phyloP scores from a whole-genome alignment of 768 basidiomycete species.

The Mycena metata region DNA sequence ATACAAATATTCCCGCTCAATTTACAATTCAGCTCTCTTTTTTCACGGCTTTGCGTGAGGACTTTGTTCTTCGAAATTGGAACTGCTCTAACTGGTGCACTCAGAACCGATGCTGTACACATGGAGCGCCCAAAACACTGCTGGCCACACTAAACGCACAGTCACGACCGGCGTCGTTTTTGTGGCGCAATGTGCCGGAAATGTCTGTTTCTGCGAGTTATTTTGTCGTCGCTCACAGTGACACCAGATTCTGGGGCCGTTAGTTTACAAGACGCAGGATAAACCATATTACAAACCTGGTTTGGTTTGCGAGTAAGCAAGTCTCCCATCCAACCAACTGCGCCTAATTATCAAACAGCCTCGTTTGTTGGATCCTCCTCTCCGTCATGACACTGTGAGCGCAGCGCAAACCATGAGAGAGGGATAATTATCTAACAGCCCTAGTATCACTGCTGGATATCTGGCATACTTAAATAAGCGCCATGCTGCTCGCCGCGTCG shows the following conservation, averaged over 20 bases:
- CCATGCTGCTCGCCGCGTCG: conserved; percentile 51
- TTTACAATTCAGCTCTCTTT: conserved; percentile 47
- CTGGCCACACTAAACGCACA: conserved; percentile 58
- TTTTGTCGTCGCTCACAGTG: not conserved
- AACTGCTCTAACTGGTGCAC: not conserved
- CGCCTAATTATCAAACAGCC: conserved; percentile 36
- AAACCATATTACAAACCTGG: conserved; percentile 56
- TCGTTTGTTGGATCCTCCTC: conserved; percentile 56
- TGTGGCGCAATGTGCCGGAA: conserved; percentile 61
- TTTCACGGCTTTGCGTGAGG: conserved; percentile 51
- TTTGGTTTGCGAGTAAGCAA: conserved; percentile 51
- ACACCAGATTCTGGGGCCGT: conserved; percentile 51
- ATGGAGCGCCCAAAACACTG: conserved; percentile 57
- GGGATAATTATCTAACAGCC: no score
- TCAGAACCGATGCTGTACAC: conserved; percentile 57
- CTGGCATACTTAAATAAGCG: conserved; percentile 54
- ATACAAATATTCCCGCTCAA: not conserved
- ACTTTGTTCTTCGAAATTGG: not conserved
- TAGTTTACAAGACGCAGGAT: conserved; percentile 54
- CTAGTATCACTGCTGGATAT: conserved; percentile 52
- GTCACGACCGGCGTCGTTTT: conserved; percentile 60
- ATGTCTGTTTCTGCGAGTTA: conserved; percentile 43
- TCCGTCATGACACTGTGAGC: conserved; percentile 51
- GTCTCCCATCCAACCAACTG: not conserved
- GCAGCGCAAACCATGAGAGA: no score